Base-by-base conservation (phyloP, 768 basidiomycete genomes). In the Sistotremastrum suecicum region DNA sequence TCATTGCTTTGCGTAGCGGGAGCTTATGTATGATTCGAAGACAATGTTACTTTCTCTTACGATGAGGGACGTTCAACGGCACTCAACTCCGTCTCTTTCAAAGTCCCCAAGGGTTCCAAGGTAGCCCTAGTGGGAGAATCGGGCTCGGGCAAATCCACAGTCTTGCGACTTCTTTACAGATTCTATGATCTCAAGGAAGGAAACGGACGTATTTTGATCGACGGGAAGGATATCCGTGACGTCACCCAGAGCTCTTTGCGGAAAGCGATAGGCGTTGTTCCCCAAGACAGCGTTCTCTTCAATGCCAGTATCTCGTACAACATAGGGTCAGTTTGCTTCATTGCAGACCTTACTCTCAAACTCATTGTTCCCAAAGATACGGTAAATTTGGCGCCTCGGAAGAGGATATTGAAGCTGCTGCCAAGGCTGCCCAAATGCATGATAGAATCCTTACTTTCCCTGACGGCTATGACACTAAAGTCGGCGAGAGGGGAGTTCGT, bases 111-210 rank as follows among this genome's bases (percentile, higher is more conserved):
- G 56, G 84, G 85, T 4, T 76, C 80, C 4, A 81, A 85, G 9
- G 90, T 95, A 12, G 94, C 92, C 0, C 72, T 97, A 20, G 88
- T 98, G 9, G 89, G 83, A 20, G 80, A 83, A 56, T 78, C 80
- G 2, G 87, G 86, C 1, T 68, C 82, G 2, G 81, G 88, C 8
- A 92, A 89, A 61, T 84, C 81, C 7, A 85, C 88, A 0, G 78
- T 89, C 46, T 63, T 89, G 42, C 81, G 88, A n/a, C 69, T 92
- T 31, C 67, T 98, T 10, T 95, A 88, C 62, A 74, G 91, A 20
- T 90, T 98, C 65, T 95, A 97, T 59, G 91, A 97, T 54, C 69
- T 91, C 9, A 70, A 74, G 11, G 75, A 78, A 45, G 89, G 89
- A 33, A 73, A 83, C 49, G 83, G 83, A 9, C 67, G 80, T 37